phyloP scores from a whole-genome alignment of 2,329 filamentous ascomycete genomes.

The Trichoderma sp. region DNA sequence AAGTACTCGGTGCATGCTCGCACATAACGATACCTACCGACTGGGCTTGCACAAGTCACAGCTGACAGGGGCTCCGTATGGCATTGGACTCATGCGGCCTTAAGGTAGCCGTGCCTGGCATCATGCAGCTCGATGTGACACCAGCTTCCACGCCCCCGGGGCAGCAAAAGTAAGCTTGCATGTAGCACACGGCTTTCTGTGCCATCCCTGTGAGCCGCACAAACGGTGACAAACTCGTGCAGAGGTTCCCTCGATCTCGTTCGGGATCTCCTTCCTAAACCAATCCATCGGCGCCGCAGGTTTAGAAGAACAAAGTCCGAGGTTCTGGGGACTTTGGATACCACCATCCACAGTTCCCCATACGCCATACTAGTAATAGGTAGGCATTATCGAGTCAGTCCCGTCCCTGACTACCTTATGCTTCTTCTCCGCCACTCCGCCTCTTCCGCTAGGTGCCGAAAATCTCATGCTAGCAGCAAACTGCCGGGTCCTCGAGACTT shows the following conservation, averaged over 20 bases:
- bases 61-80: slow-evolving; percentile 1
- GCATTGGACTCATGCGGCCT: slow-evolving; percentile 14
- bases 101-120: slow-evolving; percentile 24
- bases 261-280: slow-evolving; percentile 13
- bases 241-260: slow-evolving; percentile 20
- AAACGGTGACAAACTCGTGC: slow-evolving; percentile 6
- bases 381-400: no score
- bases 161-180: slow-evolving; percentile 11
- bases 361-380: no score
- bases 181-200: not conserved
- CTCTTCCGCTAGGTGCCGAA: slow-evolving; percentile 16
- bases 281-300: not conserved
- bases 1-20: not conserved
- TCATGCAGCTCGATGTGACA: slow-evolving; percentile 18
- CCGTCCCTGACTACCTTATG: no score
- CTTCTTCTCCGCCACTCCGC: slow-evolving; percentile 7
- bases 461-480: not conserved
- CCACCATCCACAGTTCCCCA: no score
- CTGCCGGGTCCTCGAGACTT: not conserved
- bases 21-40: no score
- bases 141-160: slow-evolving; percentile 9
- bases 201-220: not conserved
- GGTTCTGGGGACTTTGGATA: not conserved
- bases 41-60: not conserved
- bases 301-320: not conserved